Base-by-base conservation (phyloP, 139 green algal species). In the Chlamydomonas incerta region DNA sequence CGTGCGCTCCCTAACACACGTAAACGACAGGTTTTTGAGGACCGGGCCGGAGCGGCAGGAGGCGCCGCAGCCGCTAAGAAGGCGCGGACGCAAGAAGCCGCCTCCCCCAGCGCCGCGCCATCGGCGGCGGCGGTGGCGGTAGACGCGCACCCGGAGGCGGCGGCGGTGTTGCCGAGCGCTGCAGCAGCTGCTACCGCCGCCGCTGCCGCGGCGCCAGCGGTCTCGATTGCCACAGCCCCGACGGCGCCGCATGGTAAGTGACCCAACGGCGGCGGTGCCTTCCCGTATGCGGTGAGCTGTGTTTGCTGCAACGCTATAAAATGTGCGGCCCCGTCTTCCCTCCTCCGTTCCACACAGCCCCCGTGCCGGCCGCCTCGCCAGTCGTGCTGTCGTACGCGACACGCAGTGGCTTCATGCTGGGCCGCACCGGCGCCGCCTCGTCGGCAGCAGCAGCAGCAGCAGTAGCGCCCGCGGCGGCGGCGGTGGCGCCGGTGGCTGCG, bases 321-420 rank as follows among this genome's bases (percentile, higher is more conserved):
- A 18, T 23, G 26, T 28, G 3, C 37, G 21, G 5, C 34, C 17
- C 3, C n/a, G 6, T 17, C 65, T 71, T 28, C 24, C 41, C 9
- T 23, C 29, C 65, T 41, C 67, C 17, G 33, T 34, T 3, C 67
- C 17, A 2, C 17, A 11, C 18, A 28, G 14, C 34, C 52, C 8
- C 20, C 24, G 15, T 34, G 31, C 28, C 34, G 15, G 21, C 68
- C 20, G 37, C 37, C 3, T 62, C 76, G 0, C 62, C 35, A 6
- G 41, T 74, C 2, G 77, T 83, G 2, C 58, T 74, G n/a, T 74
- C 77, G n/a, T 84, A 84, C 77, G 31, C 63, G 6, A 74, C 77
- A 1, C 77, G 65, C 13, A 46, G 55, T 0, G 77, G 77, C 15
- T 34, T 84, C 21, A 46, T 74, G 31, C 77, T 84, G 0, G 77